Evolutionary conservation across 2,329 filamentous ascomycete species (phyloP).

Genomic region (Sporothrix globosa): DNA sequence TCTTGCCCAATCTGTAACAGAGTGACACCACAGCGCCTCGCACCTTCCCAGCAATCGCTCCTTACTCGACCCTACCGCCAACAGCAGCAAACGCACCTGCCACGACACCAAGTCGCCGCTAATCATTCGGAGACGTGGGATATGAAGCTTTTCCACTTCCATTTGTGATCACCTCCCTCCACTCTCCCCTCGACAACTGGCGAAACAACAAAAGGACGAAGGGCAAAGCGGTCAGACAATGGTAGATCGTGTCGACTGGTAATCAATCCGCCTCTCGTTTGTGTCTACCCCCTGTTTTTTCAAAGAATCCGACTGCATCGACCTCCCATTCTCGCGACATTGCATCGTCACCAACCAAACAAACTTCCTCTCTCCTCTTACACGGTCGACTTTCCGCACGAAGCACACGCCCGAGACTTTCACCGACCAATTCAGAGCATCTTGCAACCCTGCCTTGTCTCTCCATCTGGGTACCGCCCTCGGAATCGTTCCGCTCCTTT

Average conservation of each 20-base stretch:
- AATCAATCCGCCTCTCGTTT: neutral
- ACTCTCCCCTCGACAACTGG: conserved; percentile 17
- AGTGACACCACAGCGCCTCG: neutral
- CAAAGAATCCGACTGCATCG: neutral
- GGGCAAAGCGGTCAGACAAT: neutral
- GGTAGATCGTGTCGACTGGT: conserved; percentile 12
- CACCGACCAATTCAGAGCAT: neutral
- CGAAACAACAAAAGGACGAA: conserved; percentile 3
- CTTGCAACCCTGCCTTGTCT: too few species aligned
- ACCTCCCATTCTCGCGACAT: conserved; percentile 11
- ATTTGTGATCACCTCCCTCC: conserved; percentile 13
- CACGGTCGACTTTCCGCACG: neutral
- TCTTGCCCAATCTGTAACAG: conserved; percentile 12
- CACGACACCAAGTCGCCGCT: conserved; percentile 13
- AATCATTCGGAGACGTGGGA: neutral
- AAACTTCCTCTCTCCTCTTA: neutral
- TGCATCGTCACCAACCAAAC: neutral
- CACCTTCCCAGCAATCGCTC: neutral
- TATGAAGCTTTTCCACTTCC: conserved; percentile 24
- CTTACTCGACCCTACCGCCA: neutral
- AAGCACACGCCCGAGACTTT: neutral
- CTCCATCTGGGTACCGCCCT: neutral
- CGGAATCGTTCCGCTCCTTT: conserved; percentile 8
- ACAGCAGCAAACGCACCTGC: conserved; percentile 14
- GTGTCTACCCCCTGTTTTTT: neutral